Base-by-base conservation (phyloP, 495 filamentous ascomycete genomes). In the Gamarada debralockiae region DNA sequence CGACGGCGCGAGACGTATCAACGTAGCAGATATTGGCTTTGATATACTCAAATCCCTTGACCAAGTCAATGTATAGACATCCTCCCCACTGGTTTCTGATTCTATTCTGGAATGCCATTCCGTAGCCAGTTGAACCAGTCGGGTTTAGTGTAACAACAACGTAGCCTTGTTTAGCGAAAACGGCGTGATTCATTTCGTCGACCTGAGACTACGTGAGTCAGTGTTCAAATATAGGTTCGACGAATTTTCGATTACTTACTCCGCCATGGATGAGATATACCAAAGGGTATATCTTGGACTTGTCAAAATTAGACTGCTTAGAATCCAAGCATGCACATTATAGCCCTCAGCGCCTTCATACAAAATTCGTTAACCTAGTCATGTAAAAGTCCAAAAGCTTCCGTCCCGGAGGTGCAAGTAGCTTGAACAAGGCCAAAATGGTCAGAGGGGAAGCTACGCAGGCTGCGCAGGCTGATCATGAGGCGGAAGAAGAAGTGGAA, bases 121-220 rank as follows among this genome's bases (percentile, higher is more conserved):
- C 91, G 57, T 95, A 96, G 1, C 88, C 85, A 17, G 89, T 92
- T 55, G 81, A 87, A 8, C 91, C 91, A 0, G 90, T 95, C 9
- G 91, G 91, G 60, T 96, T 95, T 4, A 90, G 90, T n/a, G 80
- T 77, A 17, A 96, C 80, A 9, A 89, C 88, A 12, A 96, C 82
- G 56, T 95, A 96, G 12, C 91, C 92, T 63, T 95, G 89, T 65
- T 96, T 90, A 3, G 92, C 90, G 63, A 92, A 95, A 3, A 95
- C 77, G 6, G 88, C 89, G 0, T 87, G 90, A 56, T 97, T 97
- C 92, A 96, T 14, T 91, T 75, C 0, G 87, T 95, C 53, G 79
- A 85, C 91, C 91, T n/a, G n/a, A n/a, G n/a, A n/a, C n/a, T n/a
- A n/a, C n/a, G n/a, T n/a, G n/a, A n/a, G n/a, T n/a, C n/a, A n/a